Percentiles rank a stretch among this genome's conserved stretches.
Conservation (phyloP, 1,284 basidiomycete species). For the Inonotus hispidus region DNA sequence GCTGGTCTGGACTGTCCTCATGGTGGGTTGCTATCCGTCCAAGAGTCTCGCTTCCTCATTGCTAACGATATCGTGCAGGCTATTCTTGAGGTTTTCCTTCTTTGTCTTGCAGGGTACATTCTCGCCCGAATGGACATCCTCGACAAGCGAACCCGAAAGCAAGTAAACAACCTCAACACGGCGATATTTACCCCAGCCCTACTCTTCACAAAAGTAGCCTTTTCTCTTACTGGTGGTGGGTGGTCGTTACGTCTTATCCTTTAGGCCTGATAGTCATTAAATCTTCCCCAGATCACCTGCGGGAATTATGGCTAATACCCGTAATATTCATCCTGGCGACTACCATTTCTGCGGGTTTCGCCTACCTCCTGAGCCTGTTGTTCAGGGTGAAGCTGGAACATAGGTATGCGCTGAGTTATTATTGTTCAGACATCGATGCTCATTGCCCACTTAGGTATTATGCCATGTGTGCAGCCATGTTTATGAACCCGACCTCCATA, state of each 20-base stretch:
- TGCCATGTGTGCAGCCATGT: constrained; percentile 80
- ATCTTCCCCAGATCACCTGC: constrained; percentile 56
- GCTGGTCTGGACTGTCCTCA: constrained; percentile 11
- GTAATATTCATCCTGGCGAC: constrained; percentile 76
- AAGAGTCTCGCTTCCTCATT: neutral
- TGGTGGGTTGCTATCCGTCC: neutral
- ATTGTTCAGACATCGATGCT: neutral
- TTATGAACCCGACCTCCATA: constrained; percentile 90
- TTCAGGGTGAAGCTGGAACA: constrained; percentile 57
- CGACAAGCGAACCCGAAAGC: constrained; percentile 87
- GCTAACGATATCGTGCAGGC: constrained; percentile 53
- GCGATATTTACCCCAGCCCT: constrained; percentile 90
- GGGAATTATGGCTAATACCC: constrained; percentile 90
- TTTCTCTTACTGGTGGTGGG: constrained; percentile 64
- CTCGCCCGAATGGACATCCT: constrained; percentile 77
- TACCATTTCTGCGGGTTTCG: constrained; percentile 51
- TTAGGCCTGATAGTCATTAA: neutral
- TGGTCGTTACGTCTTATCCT: neutral
- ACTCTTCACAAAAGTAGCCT: constrained; percentile 90
- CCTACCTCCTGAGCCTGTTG: constrained; percentile 43
- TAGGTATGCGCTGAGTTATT: constrained; percentile 34
- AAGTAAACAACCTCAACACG: constrained; percentile 76
- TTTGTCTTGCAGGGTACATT: constrained; percentile 82
- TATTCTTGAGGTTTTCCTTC: constrained; percentile 83
- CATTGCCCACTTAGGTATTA: constrained; percentile 53